A percentile compares a stretch with the other conserved stretches of the same genome.
Conservation (phyloP, 257 asterid genomes). For the Solanum tarapatanum region DNA sequence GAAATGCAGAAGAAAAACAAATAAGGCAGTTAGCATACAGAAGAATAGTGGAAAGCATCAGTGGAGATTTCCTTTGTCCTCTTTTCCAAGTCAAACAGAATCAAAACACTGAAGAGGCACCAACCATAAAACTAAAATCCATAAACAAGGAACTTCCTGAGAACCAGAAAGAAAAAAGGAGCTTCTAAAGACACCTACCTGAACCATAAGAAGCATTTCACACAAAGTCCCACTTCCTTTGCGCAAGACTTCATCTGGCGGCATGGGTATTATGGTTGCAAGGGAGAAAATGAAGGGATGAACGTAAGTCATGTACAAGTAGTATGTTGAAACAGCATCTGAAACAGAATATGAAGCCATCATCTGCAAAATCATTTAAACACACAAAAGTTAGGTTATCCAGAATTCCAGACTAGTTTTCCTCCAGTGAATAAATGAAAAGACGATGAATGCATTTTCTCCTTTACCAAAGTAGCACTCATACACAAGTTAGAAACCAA, state of each 20-base stretch:
- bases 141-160: background rate
- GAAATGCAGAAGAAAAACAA: constrained; percentile 4
- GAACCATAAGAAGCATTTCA: constrained; percentile 99
- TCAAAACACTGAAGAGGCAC: background rate
- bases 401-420: background rate
- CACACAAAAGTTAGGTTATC: background rate
- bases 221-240: constrained; percentile 99
- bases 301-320: constrained; percentile 92
- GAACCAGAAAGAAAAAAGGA: background rate
- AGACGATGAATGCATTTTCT: background rate
- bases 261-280: constrained; percentile 97
- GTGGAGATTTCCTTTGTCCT: background rate
- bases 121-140: background rate
- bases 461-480: background rate
- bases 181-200: constrained; percentile 36
- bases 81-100: background rate
- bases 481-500: background rate
- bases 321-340: constrained; percentile 97
- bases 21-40: constrained; percentile 8
- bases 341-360: constrained; percentile 99
- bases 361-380: constrained; percentile 55
- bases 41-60: background rate
- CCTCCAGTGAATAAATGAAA: background rate
- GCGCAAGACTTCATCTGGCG: constrained; percentile 95
- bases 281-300: constrained; percentile 98